Evolutionary conservation across 1,284 basidiomycete species (phyloP).

Genomic region (Leccinum pallidistipes): DNA sequence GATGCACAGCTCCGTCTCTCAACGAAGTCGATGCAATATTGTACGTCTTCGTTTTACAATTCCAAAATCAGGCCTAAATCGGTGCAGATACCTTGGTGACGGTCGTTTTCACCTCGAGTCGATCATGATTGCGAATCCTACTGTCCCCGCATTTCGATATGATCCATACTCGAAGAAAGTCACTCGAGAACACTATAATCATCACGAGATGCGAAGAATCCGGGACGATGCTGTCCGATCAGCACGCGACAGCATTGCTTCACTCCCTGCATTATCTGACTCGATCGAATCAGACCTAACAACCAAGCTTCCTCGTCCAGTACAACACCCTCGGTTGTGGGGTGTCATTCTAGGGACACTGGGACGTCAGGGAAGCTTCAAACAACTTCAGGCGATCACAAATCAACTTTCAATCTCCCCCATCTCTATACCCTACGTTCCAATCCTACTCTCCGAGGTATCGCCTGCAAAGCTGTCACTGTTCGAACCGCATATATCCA

Average conservation of each 20-base stretch:
- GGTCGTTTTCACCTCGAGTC: constrained; percentile 98
- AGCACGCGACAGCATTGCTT: constrained; percentile 65
- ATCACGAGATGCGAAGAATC: constrained; percentile 80
- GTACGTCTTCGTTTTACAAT: constrained; percentile 46
- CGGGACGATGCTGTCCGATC: constrained; percentile 77
- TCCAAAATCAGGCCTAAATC: constrained; percentile 17
- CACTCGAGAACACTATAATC: constrained; percentile 91
- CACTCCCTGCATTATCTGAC: constrained; percentile 24
- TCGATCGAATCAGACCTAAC: not conserved
- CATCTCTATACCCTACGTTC: constrained; percentile 73
- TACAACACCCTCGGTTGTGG: constrained; percentile 53
- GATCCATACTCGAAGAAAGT: constrained; percentile 99
- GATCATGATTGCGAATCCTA: constrained; percentile 98
- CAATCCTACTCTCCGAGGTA: constrained; percentile 92
- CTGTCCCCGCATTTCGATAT: constrained; percentile 96
- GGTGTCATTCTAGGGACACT: constrained; percentile 96
- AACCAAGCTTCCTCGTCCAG: constrained; percentile 1
- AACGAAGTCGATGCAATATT: constrained; percentile 82
- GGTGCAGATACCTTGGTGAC: constrained; percentile 90
- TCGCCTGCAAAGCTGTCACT: constrained; percentile 92
- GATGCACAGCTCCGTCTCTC: constrained; percentile 92
- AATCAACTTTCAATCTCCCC: constrained; percentile 58
- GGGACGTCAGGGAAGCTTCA: constrained; percentile 91
- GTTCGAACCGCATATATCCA: constrained; percentile 78
- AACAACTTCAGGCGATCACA: constrained; percentile 86